These are phyloP conservation scores for Nothophaeocryptopus gaeumannii DNA, from an alignment of 2,329 filamentous ascomycete genomes.

Conservation along the genomic window DNA sequence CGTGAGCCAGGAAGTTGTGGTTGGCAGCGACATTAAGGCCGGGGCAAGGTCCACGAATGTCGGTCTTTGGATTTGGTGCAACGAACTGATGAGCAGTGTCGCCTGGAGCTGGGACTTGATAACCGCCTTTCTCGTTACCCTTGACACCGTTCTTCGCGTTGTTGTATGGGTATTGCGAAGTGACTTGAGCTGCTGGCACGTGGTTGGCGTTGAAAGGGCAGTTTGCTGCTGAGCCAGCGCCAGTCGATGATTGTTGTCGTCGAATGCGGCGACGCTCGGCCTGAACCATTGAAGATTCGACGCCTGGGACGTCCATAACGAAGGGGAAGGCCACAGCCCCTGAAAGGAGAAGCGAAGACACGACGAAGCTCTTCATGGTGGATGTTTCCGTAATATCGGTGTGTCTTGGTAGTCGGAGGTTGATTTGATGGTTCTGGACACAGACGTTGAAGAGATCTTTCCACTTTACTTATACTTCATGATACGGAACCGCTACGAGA, in stretches of 20 bases:
- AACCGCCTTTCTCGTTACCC: slow-evolving; percentile 44
- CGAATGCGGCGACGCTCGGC: slow-evolving; percentile 11
- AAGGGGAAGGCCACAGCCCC: slow-evolving; percentile 40
- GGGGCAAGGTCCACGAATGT: slow-evolving; percentile 40
- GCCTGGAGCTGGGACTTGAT: slow-evolving; percentile 44
- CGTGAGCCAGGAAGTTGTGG: slow-evolving; percentile 43
- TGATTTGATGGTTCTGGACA: too few species aligned
- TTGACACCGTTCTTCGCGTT: slow-evolving; percentile 42
- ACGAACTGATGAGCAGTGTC: slow-evolving; percentile 40
- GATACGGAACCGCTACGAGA: too few species aligned
- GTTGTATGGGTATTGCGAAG: slow-evolving; percentile 40
- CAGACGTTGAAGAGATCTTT: too few species aligned
- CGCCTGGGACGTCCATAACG: slow-evolving; percentile 37
- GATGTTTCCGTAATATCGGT: too few species aligned
- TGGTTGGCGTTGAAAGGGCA: slow-evolving; percentile 43
- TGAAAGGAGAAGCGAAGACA: slow-evolving; percentile 23
- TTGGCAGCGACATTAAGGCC: slow-evolving; percentile 13
- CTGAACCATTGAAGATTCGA: slow-evolving; percentile 32
- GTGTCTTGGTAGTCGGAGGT: too few species aligned
- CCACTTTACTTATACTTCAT: too few species aligned
- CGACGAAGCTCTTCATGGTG: slow-evolving; percentile 28
- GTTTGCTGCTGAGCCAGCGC: slow-evolving; percentile 29
- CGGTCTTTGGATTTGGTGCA: slow-evolving; percentile 35
- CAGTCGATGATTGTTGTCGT: slow-evolving; percentile 12
- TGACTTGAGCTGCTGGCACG: slow-evolving; percentile 36